Evolutionary conservation across 208 protist species (phyloP), one percentile per base, ranked within the genome.

Genomic region (Trypanosoma avium): DNA sequence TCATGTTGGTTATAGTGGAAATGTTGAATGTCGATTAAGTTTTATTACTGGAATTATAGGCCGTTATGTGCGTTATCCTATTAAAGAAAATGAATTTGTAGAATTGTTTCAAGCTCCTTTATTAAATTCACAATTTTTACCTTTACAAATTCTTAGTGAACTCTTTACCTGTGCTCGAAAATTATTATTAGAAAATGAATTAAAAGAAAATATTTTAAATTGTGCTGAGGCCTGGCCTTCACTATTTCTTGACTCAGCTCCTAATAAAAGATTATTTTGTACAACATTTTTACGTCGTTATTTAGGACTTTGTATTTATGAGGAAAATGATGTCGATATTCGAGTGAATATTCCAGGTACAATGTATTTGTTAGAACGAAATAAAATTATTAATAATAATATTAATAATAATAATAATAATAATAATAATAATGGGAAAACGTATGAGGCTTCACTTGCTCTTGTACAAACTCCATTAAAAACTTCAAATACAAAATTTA

Each of bases 211-310:
- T 3, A 29, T 73, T 5, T 32, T 66, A 21, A 29, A 40, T 22
- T 17, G 13, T 9, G 27, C 59, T 9, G 1, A 50, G 0, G 30
- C 26, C 15, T 73, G 67, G 67, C 67, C 67, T 0, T 73, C 67
- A n/a, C 43, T 73, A 15, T 73, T 73, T 54, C 32, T 67, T 26
- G 33, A 66, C 17, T 46, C 32, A 9, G 21, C 21, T 21, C 49
- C 19, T 7, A 67, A 29, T 57, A 60, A 73, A 30, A 49, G 67
- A 27, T 60, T 67, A 33, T 73, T 73, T 35, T 73, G 67, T 43
- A 73, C 60, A 9, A 73, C 67, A 1, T 73, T 61, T 38, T 35
- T 73, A 2, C 58, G 67, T n/a, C 67, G 67, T 17, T 73, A 73
- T 29, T 57, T 59, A 29, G 67, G 67, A 26, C 46, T 73, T 4